Percentiles rank a stretch among this genome's conserved stretches.
Conservation (phyloP, 768 basidiomycete genomes). For the Galerina sulciceps region DNA sequence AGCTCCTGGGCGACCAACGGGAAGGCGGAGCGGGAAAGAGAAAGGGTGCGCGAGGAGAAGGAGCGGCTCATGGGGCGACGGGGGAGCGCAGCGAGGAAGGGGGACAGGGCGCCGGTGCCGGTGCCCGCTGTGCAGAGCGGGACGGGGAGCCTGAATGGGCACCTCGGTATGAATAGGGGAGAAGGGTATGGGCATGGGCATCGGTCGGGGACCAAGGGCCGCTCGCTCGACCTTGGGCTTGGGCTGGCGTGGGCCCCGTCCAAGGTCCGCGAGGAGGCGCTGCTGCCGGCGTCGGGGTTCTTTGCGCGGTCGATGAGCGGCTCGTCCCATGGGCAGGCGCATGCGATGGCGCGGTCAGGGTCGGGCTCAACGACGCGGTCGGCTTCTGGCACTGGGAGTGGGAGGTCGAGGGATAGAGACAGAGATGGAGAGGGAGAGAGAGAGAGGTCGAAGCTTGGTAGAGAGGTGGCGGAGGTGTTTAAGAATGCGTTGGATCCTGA, state of each 20-base stretch:
- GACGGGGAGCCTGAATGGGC: neutral
- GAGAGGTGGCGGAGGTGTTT: conserved; percentile 53
- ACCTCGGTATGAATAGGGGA: neutral
- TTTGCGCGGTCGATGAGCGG: conserved; percentile 37
- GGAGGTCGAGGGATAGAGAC: conserved; percentile 10
- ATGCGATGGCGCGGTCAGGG: neutral
- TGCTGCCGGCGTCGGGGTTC: conserved; percentile 53
- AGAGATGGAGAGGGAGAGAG: conserved; percentile 20
- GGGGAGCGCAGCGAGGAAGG: conserved; percentile 17
- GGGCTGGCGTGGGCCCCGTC: conserved; percentile 76
- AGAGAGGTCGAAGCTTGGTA: conserved; percentile 43
- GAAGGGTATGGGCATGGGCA: conserved; percentile 27
- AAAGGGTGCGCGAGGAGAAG: conserved; percentile 29
- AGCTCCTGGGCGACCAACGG: conserved; percentile 26
- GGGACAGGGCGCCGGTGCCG: conserved; percentile 36
- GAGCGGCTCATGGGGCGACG: conserved; percentile 27
- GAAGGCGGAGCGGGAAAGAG: conserved; percentile 29
- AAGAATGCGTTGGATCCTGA: conserved; percentile 48
- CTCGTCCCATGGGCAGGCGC: conserved; percentile 19
- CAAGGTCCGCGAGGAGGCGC: conserved; percentile 67
- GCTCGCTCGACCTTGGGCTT: conserved; percentile 72
- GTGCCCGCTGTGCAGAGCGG: neutral
- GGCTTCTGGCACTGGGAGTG: conserved; percentile 15
- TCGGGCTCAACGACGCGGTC: conserved; percentile 5
- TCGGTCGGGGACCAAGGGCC: conserved; percentile 60